Evolutionary conservation across 129 eudicot genomes (phyloP).

Genomic region (Oenanthe sinensis): DNA sequence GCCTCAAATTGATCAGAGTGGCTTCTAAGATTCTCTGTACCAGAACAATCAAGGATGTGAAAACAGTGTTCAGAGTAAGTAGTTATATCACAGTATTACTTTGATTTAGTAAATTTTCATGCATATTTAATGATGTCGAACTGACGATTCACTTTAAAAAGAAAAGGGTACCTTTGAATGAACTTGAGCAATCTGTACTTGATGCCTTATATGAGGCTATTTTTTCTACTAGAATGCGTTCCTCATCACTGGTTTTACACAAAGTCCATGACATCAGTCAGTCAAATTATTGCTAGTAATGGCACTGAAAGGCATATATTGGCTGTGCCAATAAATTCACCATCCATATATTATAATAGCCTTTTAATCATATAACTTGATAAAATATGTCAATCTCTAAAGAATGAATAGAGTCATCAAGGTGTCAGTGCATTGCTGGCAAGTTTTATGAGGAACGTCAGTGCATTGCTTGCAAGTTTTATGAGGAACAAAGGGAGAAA

Average conservation of each 20-base stretch:
- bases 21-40: constrained; percentile 12
- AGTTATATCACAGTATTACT: background rate
- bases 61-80: background rate
- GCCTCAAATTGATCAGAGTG: constrained; percentile 19
- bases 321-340: background rate
- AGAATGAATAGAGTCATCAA: background rate
- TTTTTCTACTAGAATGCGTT: constrained; percentile 57
- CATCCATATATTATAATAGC: background rate
- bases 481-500: background rate
- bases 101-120: background rate
- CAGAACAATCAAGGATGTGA: background rate
- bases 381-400: background rate
- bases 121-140: background rate
- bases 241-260: constrained; percentile 50
- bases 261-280: constrained; percentile 12
- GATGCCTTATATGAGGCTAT: constrained; percentile 49
- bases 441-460: background rate
- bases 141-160: background rate
- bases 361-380: background rate
- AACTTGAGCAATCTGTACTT: constrained; percentile 12
- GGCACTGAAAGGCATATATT: background rate
- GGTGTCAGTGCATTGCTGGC: background rate
- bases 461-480: background rate
- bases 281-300: constrained; percentile 9
- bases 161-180: constrained; percentile 24